phyloP scores from a whole-genome alignment of 768 basidiomycete genomes.

The Lactarius sp. region DNA sequence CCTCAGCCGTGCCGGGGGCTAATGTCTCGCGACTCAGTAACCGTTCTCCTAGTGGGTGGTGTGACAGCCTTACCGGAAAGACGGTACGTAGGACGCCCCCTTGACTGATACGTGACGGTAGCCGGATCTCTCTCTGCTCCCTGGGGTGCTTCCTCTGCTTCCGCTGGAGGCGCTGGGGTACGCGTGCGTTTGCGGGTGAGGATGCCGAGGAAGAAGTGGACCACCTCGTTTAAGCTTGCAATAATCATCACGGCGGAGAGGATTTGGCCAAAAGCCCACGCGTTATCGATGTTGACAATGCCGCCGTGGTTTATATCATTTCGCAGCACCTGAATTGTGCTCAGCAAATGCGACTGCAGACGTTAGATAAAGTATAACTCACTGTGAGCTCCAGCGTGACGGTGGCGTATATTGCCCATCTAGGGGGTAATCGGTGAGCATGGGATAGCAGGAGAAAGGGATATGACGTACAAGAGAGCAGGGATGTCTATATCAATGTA shows the following conservation, averaged over 20 bases:
- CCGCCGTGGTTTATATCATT: background rate
- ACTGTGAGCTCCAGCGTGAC: constrained; percentile 20
- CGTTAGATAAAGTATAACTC: background rate
- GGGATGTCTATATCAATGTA: constrained; percentile 1
- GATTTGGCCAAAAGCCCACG: constrained; percentile 20
- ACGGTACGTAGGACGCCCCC: background rate
- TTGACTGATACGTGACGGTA: background rate
- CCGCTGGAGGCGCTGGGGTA: background rate
- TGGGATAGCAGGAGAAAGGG: background rate
- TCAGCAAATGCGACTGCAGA: background rate
- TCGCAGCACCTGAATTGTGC: constrained; percentile 3
- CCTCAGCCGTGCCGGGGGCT: background rate
- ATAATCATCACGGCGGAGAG: constrained; percentile 21
- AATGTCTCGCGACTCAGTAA: background rate
- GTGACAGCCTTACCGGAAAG: background rate
- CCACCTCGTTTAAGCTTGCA: constrained; percentile 7
- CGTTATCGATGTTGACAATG: background rate
- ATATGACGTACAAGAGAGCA: constrained; percentile 10
- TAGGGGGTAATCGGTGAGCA: constrained; percentile 1
- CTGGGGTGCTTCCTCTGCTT: background rate
- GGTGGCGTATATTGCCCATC: constrained; percentile 14
- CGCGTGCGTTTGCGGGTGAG: background rate
- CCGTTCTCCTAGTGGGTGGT: background rate
- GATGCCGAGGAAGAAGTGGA: constrained; percentile 12
- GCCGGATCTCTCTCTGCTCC: no score